phyloP scores from a whole-genome alignment of 2,329 filamentous ascomycete species.

The Phyllosticta citrichinensis region DNA sequence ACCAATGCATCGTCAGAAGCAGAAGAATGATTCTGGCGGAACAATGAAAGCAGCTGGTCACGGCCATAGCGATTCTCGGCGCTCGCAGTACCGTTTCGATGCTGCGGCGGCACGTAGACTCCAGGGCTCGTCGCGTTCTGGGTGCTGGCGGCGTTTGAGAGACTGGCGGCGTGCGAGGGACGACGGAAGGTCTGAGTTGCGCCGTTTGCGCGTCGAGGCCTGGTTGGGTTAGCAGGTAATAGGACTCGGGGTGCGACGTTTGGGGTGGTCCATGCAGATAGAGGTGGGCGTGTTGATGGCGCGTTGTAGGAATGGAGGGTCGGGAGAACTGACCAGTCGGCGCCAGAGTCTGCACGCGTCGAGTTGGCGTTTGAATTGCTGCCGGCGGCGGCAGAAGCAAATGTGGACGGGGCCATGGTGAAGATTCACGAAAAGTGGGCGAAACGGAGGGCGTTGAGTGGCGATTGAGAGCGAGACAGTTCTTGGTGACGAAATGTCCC shows the following conservation, averaged over 20 bases:
- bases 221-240: constrained; percentile 19
- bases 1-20: constrained; percentile 50
- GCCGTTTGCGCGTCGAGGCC: constrained; percentile 56
- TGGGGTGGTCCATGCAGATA: background rate
- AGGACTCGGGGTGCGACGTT: background rate
- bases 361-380: constrained; percentile 26
- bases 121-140: constrained; percentile 29
- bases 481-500: constrained; percentile 5
- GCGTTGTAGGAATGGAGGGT: constrained; percentile 8
- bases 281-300: constrained; percentile 10
- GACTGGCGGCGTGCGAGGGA: constrained; percentile 49
- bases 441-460: background rate
- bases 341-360: constrained; percentile 33
- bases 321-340: constrained; percentile 35
- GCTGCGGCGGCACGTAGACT: constrained; percentile 49
- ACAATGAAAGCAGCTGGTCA: constrained; percentile 70
- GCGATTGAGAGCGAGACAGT: constrained; percentile 5
- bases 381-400: constrained; percentile 41
- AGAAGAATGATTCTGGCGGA: constrained; percentile 47
- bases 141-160: constrained; percentile 30
- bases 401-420: constrained; percentile 38
- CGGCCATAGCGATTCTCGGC: constrained; percentile 59
- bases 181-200: constrained; percentile 58
- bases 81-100: constrained; percentile 47
- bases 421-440: background rate